These are phyloP conservation scores for Xylariaceae sp. DNA, from an alignment of 2,329 filamentous ascomycete genomes.

Conservation along the genomic window DNA sequence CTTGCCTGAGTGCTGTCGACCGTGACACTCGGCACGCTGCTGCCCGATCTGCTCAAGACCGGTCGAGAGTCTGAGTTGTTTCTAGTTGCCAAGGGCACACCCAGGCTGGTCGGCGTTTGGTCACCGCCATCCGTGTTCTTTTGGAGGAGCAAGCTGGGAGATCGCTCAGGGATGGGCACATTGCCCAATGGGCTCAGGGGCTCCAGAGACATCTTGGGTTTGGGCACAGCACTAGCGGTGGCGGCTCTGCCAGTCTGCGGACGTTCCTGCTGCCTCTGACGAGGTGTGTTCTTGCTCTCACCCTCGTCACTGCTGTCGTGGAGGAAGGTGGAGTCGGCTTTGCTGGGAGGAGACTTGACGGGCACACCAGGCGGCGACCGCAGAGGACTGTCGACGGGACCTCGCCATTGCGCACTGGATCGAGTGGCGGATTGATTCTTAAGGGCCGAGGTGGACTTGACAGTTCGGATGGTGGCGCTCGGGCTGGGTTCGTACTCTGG, in stretches of 20 bases:
- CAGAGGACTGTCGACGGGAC: constrained; percentile 23
- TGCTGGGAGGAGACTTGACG: constrained; percentile 3
- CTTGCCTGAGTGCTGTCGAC: constrained; percentile 28
- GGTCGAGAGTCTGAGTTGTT: constrained; percentile 39
- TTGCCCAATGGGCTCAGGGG: constrained; percentile 2
- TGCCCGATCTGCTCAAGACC: constrained; percentile 44
- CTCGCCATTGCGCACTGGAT: constrained; percentile 18
- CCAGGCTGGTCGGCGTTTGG: constrained; percentile 22
- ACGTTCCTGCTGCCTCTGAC: constrained; percentile 10
- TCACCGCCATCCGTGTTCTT: constrained; percentile 19
- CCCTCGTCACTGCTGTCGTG: constrained; percentile 52
- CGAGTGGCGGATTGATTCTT: constrained; percentile 24
- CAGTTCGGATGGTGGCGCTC: constrained; percentile 67
- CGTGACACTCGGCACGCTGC: constrained; percentile 20
- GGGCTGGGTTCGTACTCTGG: constrained; percentile 72
- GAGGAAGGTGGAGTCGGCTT: constrained; percentile 41
- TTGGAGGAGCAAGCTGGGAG: constrained; percentile 22
- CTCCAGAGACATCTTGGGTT: neutral
- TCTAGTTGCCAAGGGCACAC: constrained; percentile 38
- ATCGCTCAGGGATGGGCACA: constrained; percentile 12
- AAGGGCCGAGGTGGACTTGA: constrained; percentile 46
- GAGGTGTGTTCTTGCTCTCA: constrained; percentile 12
- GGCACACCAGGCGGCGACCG: constrained; percentile 28
- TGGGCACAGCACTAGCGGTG: constrained; percentile 2
- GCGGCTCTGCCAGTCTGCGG: constrained; percentile 17